phyloP scores from a whole-genome alignment of 2,329 filamentous ascomycete species.

The Nemania diffusa region DNA sequence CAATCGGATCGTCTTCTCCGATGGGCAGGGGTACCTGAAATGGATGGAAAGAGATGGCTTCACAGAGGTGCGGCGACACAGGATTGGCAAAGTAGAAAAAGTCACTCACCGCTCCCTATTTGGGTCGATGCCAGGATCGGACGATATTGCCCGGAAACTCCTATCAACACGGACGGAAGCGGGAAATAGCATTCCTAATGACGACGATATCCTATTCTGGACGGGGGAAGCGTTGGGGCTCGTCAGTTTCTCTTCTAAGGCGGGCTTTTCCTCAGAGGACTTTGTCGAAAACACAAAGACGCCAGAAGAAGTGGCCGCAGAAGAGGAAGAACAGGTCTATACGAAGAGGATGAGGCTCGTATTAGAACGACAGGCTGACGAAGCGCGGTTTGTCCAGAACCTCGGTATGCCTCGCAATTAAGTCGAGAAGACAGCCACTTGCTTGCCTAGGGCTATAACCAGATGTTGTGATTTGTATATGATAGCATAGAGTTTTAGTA shows the following conservation, averaged over 20 bases:
- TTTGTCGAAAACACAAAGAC: conserved; percentile 60
- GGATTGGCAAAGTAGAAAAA: conserved; percentile 65
- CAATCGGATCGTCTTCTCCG: conserved; percentile 81
- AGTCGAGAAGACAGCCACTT: conserved; percentile 29
- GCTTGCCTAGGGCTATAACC: conserved; percentile 24
- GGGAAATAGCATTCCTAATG: conserved; percentile 51
- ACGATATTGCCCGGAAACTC: conserved; percentile 84
- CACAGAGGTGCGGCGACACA: conserved; percentile 66
- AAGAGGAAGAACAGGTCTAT: conserved; percentile 70
- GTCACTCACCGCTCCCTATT: conserved; percentile 61
- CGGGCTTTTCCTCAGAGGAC: conserved; percentile 60
- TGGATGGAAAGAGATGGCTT: conserved; percentile 90
- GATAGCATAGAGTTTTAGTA: conserved; percentile 4
- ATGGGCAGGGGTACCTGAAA: conserved; percentile 84
- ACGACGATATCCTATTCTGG: conserved; percentile 84
- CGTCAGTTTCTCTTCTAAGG: conserved; percentile 68
- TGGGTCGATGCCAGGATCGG: conserved; percentile 63
- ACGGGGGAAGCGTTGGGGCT: conserved; percentile 86
- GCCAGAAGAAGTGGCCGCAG: conserved; percentile 60
- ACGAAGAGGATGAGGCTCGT: conserved; percentile 78
- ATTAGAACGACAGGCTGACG: conserved; percentile 80
- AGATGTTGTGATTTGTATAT: neutral
- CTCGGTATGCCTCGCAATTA: conserved; percentile 57
- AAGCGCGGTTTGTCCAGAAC: conserved; percentile 77
- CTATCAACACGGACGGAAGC: conserved; percentile 65